Base-by-base conservation (phyloP, 441 rosid genomes). In the Francoa sonchifolia region DNA sequence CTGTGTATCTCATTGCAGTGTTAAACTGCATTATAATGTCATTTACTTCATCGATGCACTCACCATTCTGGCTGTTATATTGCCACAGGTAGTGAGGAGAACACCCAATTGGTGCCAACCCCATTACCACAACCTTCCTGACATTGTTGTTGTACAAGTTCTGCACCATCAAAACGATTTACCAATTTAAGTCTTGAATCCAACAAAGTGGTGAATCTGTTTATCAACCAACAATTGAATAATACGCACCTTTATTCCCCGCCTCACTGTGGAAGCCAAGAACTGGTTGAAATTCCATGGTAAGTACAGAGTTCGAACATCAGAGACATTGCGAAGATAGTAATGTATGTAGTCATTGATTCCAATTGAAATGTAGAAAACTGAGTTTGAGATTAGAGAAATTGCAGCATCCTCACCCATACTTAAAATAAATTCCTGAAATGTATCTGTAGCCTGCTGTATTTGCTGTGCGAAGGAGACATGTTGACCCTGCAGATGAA, bases 251-350 rank as follows among this genome's bases (percentile, higher is more conserved):
- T 70, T 77, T 21, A 89, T 69, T 62, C 75, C 85, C 58, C 64
- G 77, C 47, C 57, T 70, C 58, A 89, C 6, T 20, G 67, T 41
- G 2, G 82, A 52, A 33, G 83, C 89, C 61, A 89, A 57, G 68
- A 85, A 79, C 67, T 66, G 86, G 66, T 77, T 77, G 63, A 82
- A 89, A 59, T 72, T 61, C 98, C 98, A 85, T 0, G 98, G 98
- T 3, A 76, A 63, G 61, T 79, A 85, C 27, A 74, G 58, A 26
- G 64, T 71, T 73, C 73, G 94, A 25, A 82, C 84, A 54, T 62
- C 61, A 6, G 98, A 79, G 37, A 66, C 68, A 47, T 85, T 79
- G 7, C 68, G 79, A 40, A 89, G 60, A 61, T 85, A 89, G 79
- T 82, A 85, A 58, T 89, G 98, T 50, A 89, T 82, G 54, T 82